Evolutionary conservation across 176 grass and related monocot genomes (phyloP), one percentile per base, ranked within the genome.

Genomic region (Dactylis glomerata): DNA sequence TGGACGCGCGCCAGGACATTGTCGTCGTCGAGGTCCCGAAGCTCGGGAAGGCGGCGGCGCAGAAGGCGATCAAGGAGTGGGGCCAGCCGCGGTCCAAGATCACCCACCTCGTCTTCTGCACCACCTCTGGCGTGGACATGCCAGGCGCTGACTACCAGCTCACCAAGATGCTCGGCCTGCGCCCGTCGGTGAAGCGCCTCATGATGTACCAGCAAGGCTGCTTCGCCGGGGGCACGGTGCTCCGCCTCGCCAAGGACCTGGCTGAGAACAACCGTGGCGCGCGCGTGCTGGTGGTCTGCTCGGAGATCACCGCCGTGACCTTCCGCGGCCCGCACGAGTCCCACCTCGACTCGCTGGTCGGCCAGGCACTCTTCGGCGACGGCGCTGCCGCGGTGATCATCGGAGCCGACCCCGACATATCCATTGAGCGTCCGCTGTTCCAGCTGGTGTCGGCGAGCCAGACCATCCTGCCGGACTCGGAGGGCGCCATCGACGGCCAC

Each of bases 141-240:
- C 95, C 95, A 0, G 95, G 95, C 11, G 95, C 95, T 15, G 95
- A 97, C 81, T 97, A 92, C 86, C 92, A 97, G 87, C 88, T 97
- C 6, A 87, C 88, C 44, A 97, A 94, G 86, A 76, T 94, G 19
- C 95, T 97, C 3, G 95, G 95, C 30, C 92, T 97, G 0, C 86
- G 92, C 8, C 95, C 90, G 2, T 79, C 75, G 0, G 92, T 94
- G 0, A 97, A 91, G 74, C 95, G 95, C 56, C 87, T 97, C 61
- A 97, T 95, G 92, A 91, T 97, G 88, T 97, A 97, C 90, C 95
- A 97, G 89, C 95, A 97, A 69, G 92, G 95, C 1, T 97, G 91
- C 87, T 94, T 95, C 84, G 95, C 95, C 30, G 92, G 92, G 27
- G 95, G 95, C 69, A 97, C 92, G 12, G 95, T 97, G 78, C 90